Conservation (phyloP, 495 filamentous ascomycete species). For the Neurospora hispaniola region DNA sequence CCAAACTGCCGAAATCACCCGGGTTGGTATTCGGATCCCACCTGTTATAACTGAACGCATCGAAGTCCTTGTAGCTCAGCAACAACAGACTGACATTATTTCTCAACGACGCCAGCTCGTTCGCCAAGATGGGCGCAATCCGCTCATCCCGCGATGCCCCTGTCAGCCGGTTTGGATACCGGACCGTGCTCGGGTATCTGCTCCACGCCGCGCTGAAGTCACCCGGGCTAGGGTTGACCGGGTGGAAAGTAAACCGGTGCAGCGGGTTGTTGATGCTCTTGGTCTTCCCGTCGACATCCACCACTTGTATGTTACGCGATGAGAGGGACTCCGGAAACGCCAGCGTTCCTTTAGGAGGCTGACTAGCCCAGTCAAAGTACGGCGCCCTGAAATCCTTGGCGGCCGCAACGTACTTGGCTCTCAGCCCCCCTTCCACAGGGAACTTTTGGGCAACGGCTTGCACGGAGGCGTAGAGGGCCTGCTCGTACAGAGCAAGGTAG, state of each 20-base stretch:
- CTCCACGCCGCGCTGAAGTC: conserved; percentile 20
- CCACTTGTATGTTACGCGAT: conserved; percentile 27
- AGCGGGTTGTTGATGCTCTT: conserved; percentile 27
- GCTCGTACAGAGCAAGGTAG: conserved; percentile 50
- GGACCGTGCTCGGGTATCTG: conserved; percentile 14
- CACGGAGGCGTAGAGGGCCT: conserved; percentile 43
- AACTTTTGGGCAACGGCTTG: conserved; percentile 39
- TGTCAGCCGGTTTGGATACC: conserved; percentile 11
- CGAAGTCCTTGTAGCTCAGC: conserved; percentile 46
- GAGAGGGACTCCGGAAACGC: conserved; percentile 25
- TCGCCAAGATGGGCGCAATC: conserved; percentile 37
- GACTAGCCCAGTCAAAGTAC: conserved; percentile 49
- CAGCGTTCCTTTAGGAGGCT: conserved; percentile 11
- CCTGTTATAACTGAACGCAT: conserved; percentile 45
- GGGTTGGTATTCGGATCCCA: conserved; percentile 32
- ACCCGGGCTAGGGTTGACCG: conserved; percentile 11
- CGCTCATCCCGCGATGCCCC: conserved; percentile 29
- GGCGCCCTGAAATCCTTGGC: conserved; percentile 40
- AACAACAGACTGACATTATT: conserved; percentile 43
- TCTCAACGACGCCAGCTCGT: conserved; percentile 26
- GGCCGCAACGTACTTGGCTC: conserved; percentile 30
- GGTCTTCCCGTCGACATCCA: conserved; percentile 22
- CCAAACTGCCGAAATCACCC: conserved; percentile 42
- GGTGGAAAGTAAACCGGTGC: conserved; percentile 25
- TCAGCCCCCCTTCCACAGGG: conserved; percentile 31